Conservation (phyloP, 2,329 filamentous ascomycete species). For the Talaromyces sp. region DNA sequence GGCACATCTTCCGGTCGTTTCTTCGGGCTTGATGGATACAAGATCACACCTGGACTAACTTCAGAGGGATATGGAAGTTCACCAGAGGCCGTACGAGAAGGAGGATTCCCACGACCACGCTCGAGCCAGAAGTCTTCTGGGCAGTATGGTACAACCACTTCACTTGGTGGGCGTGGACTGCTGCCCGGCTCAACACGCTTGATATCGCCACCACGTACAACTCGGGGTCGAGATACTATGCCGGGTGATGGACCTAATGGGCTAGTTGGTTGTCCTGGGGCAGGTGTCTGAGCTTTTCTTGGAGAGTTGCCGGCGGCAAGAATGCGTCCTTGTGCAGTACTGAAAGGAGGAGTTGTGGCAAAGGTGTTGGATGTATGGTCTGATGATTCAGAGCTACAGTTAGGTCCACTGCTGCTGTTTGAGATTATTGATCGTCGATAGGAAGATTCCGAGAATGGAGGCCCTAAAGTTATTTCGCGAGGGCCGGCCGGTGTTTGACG, state of each 20-base stretch:
- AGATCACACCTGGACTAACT: constrained; percentile 7
- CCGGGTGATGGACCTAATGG: constrained; percentile 29
- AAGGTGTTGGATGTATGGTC: constrained; percentile 9
- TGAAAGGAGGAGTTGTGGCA: constrained; percentile 8
- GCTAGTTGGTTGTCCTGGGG: constrained; percentile 16
- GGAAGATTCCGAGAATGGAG: constrained; percentile 8
- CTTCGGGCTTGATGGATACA: constrained; percentile 26
- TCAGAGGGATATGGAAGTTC: constrained; percentile 27
- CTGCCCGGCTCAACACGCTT: constrained; percentile 35
- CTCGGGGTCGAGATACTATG: constrained; percentile 36
- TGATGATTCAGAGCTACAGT: constrained; percentile 13
- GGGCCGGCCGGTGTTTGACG: not conserved
- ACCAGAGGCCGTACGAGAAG: not conserved
- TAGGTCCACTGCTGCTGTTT: constrained; percentile 13
- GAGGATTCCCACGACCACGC: constrained; percentile 8
- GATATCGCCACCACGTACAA: constrained; percentile 36
- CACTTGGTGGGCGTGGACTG: constrained; percentile 30
- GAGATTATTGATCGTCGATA: constrained; percentile 8
- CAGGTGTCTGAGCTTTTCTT: constrained; percentile 15
- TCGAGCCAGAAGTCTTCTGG: constrained; percentile 36
- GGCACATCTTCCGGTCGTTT: constrained; percentile 17
- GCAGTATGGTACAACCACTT: constrained; percentile 28
- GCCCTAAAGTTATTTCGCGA: constrained; percentile 1
- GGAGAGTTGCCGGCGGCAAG: constrained; percentile 5
- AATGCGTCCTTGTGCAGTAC: constrained; percentile 2